phyloP scores from a whole-genome alignment of 208 protist species.

The Crithidia brevicula region DNA sequence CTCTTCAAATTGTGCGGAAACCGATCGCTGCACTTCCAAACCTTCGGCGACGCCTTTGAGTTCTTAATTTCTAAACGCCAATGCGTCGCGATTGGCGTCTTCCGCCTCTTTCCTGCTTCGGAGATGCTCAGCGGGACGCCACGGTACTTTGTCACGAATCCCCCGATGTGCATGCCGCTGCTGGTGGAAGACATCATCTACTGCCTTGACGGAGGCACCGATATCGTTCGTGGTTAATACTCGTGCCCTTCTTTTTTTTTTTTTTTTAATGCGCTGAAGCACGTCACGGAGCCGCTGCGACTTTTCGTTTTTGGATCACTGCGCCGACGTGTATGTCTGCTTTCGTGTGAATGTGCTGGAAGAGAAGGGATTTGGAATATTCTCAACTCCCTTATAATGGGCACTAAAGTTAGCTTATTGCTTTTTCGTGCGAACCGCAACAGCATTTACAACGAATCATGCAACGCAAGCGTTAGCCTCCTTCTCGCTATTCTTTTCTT shows the following conservation, averaged over 20 bases:
- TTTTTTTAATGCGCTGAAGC: not conserved
- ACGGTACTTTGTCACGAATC: constrained; percentile 91
- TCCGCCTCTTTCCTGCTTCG: constrained; percentile 69
- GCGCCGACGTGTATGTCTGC: too few relatives aligned
- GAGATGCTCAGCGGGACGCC: constrained; percentile 60
- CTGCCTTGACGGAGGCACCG: constrained; percentile 57
- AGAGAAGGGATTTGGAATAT: too few relatives aligned
- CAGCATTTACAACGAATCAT: too few relatives aligned
- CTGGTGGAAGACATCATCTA: constrained; percentile 87
- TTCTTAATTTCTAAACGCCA: constrained; percentile 68
- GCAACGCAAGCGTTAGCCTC: too few relatives aligned
- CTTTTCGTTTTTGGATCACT: too few relatives aligned
- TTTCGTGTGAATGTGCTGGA: too few relatives aligned
- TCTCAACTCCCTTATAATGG: too few relatives aligned
- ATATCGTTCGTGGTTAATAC: not conserved
- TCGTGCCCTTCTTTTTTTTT: not conserved
- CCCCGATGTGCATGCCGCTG: constrained; percentile 68
- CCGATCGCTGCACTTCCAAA: constrained; percentile 67
- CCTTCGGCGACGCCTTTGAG: constrained; percentile 82
- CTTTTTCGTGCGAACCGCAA: too few relatives aligned
- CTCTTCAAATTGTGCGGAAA: constrained; percentile 85
- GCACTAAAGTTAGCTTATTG: too few relatives aligned
- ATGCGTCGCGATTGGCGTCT: constrained; percentile 87
- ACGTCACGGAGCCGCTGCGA: too few relatives aligned
- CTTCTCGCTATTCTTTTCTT: too few relatives aligned